Evolutionary conservation across 768 basidiomycete species (phyloP), one percentile per base, ranked within the genome.

Genomic region (Calocybe cyanea): DNA sequence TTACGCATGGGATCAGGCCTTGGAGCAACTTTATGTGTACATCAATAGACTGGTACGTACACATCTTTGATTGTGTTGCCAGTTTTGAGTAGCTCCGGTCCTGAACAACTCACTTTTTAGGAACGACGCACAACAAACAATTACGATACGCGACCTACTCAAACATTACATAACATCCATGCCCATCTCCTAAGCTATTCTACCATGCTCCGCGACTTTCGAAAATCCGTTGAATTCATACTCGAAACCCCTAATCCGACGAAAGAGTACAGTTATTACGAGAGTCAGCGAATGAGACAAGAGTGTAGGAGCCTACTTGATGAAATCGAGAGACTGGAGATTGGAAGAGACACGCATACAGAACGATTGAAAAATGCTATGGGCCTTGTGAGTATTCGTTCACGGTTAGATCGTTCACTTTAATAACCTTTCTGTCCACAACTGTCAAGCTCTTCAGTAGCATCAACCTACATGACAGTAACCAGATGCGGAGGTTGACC

Each of bases 1-100:
- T 48, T 83, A 82, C 52, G 75, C 76, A 0, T 83, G 79, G 78
- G 80, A 83, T 48, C 72, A 82, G 55, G 69, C 78, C 0, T 57
- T 82, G 2, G 80, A 81, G 50, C 61, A 64, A 33, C 60, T 82
- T 13, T 80, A 80, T 43, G 52, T 63, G 1, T 72, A 80, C 52
- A 71, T 83, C 41, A 74, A 67, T 48, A 60, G 54, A 34, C 63
- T 80, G 38, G 80, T 79, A 47, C 52, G 72, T 55, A 15, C 7
- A 35, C 34, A 11, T 23, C 25, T 28, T 6, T 5, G 25, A 28
- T 11, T 28, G 25, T 21, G 18, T 23, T 4, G 13, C 18, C 10
- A 10, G 18, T 4, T 25, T 13, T 4, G 17, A 17, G 21, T 24
- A 18, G 10, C 32, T n/a, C 7, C 11, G 25, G 25, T 14, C 7